These are phyloP conservation scores for Claviceps pusilla DNA, from an alignment of 2,329 filamentous ascomycete species.

Conservation along the genomic window DNA sequence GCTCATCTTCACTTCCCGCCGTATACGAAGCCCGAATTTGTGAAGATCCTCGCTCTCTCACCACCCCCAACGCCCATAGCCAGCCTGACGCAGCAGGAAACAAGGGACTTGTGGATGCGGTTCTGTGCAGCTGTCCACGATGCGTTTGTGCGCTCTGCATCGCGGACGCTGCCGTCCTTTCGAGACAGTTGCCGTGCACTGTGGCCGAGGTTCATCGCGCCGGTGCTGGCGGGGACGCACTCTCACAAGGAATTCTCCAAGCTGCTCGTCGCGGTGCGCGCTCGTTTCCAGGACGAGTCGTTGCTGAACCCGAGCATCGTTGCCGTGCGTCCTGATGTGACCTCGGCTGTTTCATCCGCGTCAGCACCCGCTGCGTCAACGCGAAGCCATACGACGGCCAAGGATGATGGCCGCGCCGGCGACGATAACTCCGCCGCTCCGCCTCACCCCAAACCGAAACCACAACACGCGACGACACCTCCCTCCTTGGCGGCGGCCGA, in stretches of 20 bases:
- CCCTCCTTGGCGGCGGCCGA: conserved; percentile 18
- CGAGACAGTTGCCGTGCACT: conserved; percentile 54
- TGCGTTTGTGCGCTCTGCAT: conserved; percentile 64
- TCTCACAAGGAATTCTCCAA: conserved; percentile 70
- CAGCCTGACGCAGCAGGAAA: conserved; percentile 39
- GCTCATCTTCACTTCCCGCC: conserved; percentile 71
- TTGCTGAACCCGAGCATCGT: conserved; percentile 52
- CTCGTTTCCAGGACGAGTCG: conserved; percentile 58
- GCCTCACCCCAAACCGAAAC: neutral
- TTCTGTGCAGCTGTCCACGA: conserved; percentile 82
- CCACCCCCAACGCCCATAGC: conserved; percentile 25
- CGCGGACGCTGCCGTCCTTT: conserved; percentile 63
- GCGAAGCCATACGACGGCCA: neutral
- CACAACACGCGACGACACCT: neutral
- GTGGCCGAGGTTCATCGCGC: conserved; percentile 74
- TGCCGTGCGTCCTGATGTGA: conserved; percentile 12
- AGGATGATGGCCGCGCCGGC: neutral
- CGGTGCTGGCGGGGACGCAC: conserved; percentile 59
- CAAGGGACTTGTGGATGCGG: conserved; percentile 58
- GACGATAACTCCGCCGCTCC: neutral
- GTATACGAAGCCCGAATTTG: conserved; percentile 67
- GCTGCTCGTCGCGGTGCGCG: conserved; percentile 56
- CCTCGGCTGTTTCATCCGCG: neutral
- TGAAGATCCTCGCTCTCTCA: conserved; percentile 55
- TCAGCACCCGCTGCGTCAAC: neutral